Conservation (phyloP, 371 early-diverging fungal species). For the Rhizopus arrhizus region DNA sequence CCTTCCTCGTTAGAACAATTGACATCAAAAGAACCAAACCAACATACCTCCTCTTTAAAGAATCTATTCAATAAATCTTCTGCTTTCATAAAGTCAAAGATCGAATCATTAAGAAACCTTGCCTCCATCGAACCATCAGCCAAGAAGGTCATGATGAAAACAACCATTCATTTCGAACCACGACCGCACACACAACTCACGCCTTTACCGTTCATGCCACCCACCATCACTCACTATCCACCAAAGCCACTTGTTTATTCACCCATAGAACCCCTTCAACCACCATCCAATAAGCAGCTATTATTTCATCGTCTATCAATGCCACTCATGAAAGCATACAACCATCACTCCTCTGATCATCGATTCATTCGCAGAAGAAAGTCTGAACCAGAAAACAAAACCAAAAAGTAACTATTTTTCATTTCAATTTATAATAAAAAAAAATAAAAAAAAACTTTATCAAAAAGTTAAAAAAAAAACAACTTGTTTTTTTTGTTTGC, state of each 20-base stretch:
- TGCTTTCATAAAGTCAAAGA: constrained; percentile 47
- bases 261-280: constrained; percentile 37
- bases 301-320: constrained; percentile 32
- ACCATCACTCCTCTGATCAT: background rate
- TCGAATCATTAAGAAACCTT: constrained; percentile 27
- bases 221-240: constrained; percentile 46
- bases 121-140: background rate
- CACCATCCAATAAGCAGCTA: background rate
- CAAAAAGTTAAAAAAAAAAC: background rate
- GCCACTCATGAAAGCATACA: constrained; percentile 20
- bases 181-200: constrained; percentile 3
- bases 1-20: constrained; percentile 25
- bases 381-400: constrained; percentile 14
- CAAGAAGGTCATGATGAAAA: constrained; percentile 34
- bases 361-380: constrained; percentile 13
- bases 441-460: too few species aligned
- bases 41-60: constrained; percentile 29
- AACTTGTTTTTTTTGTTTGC: background rate
- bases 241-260: constrained; percentile 49
- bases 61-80: constrained; percentile 45
- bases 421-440: background rate
- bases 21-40: constrained; percentile 9
- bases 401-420: background rate
- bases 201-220: constrained; percentile 26
- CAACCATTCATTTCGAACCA: constrained; percentile 30